Conservation (phyloP, 2,329 filamentous ascomycete genomes). For the Sclerotinia borealis region DNA sequence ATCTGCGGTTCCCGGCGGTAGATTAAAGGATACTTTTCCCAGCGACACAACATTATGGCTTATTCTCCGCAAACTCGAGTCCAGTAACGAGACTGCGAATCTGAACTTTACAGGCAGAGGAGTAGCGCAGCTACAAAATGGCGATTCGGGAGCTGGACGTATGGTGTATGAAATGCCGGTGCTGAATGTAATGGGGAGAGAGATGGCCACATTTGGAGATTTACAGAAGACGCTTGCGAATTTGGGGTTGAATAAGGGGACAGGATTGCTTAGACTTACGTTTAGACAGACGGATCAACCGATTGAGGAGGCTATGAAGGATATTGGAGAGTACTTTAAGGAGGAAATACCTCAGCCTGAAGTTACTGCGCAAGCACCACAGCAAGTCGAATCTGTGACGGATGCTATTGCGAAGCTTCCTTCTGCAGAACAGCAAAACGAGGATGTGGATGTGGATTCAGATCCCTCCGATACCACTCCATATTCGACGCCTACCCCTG, state of each 20-base stretch:
- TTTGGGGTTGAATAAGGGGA: conserved; percentile 80
- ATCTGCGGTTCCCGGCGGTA: conserved; percentile 53
- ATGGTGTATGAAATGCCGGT: conserved; percentile 85
- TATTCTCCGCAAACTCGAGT: conserved; percentile 84
- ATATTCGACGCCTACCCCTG: neutral
- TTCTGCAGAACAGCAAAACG: conserved; percentile 10
- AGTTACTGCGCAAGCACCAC: conserved; percentile 15
- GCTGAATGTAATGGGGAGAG: conserved; percentile 75
- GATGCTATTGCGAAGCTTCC: conserved; percentile 18
- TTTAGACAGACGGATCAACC: conserved; percentile 74
- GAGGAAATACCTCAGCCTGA: conserved; percentile 16
- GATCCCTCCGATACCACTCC: neutral
- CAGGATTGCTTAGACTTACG: conserved; percentile 67
- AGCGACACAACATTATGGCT: conserved; percentile 87
- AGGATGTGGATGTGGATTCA: conserved; percentile 13
- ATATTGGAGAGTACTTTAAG: conserved; percentile 72
- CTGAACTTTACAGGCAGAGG: conserved; percentile 82
- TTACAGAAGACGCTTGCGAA: conserved; percentile 86
- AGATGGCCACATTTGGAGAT: conserved; percentile 69
- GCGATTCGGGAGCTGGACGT: conserved; percentile 56
- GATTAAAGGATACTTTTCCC: conserved; percentile 78
- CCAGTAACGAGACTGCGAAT: conserved; percentile 48
- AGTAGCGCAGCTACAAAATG: conserved; percentile 55
- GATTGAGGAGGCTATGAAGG: conserved; percentile 75
- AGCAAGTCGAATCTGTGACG: conserved; percentile 16